Conservation (phyloP, 352 stramenopile genomes). For the Phytophthora nicotianae region DNA sequence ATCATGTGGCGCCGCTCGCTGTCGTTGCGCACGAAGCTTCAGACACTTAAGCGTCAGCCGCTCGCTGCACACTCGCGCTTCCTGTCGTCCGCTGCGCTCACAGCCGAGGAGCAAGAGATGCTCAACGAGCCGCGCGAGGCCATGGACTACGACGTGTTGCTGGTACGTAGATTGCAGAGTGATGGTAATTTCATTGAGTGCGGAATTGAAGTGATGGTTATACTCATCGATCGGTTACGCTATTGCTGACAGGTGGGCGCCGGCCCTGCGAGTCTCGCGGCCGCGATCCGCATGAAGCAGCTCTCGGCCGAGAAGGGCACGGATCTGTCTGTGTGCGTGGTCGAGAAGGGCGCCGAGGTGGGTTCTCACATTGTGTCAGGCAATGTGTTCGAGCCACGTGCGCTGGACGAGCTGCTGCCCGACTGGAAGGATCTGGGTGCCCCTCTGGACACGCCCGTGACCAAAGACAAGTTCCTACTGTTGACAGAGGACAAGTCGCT, state of each 20-base stretch:
- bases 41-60: conserved; percentile 22
- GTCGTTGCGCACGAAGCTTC: conserved; percentile 21
- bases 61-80: conserved; percentile 30
- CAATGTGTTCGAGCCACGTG: conserved; percentile 98
- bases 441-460: conserved; percentile 93
- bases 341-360: conserved; percentile 96
- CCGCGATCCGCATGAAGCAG: conserved; percentile 98
- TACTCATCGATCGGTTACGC: conserved; percentile 1
- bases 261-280: conserved; percentile 92
- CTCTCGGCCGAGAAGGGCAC: conserved; percentile 92
- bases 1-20: conserved; percentile 52
- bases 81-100: conserved; percentile 44
- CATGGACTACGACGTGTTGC: conserved; percentile 99
- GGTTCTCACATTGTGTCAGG: conserved; percentile 98
- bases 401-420: conserved; percentile 96
- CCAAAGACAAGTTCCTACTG: conserved; percentile 94
- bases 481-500: conserved; percentile 89
- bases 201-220: conserved; percentile 10
- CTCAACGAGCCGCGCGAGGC: conserved; percentile 84
- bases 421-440: conserved; percentile 93
- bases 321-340: conserved; percentile 95
- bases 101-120: conserved; percentile 70
- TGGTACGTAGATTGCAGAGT: conserved; percentile 76
- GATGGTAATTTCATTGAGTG: conserved; percentile 21
- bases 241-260: conserved; percentile 58